Conservation (phyloP, 176 grass and related monocot genomes). For the Phyllostachys edulis region DNA sequence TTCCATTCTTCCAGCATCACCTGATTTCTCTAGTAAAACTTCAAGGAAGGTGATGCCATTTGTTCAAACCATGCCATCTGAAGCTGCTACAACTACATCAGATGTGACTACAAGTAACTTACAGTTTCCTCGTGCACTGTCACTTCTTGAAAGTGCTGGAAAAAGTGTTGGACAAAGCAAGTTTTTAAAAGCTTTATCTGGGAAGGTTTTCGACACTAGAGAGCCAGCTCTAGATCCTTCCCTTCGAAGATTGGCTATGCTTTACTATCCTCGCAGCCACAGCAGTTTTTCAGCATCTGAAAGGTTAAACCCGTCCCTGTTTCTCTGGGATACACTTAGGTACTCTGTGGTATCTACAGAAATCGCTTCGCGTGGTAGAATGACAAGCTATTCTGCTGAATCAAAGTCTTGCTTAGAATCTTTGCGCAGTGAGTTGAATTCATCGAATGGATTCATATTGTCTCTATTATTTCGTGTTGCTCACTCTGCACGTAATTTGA, state of each 20-base stretch:
- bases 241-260: conserved; percentile 64
- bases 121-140: conserved; percentile 46
- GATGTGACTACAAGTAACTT: conserved; percentile 35
- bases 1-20: conserved; percentile 80
- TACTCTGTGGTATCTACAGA: conserved; percentile 84
- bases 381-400: conserved; percentile 41
- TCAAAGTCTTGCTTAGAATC: conserved; percentile 61
- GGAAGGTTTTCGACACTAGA: conserved; percentile 50
- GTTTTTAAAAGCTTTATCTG: conserved; percentile 67
- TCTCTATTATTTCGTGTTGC: conserved; percentile 73
- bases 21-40: conserved; percentile 45
- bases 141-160: conserved; percentile 70
- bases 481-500: conserved; percentile 67
- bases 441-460: conserved; percentile 93
- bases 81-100: conserved; percentile 37
- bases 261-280: conserved; percentile 76
- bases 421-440: conserved; percentile 69
- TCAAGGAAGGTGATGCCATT: conserved; percentile 26
- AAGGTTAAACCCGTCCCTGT: conserved; percentile 65
- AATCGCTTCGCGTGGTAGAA: conserved; percentile 71
- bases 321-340: conserved; percentile 92
- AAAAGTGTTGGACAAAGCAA: conserved; percentile 71
- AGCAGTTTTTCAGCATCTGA: conserved; percentile 63
- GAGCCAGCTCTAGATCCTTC: conserved; percentile 70
- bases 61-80: conserved; percentile 30